Base-by-base conservation (phyloP, 75 land plant genomes). In the Sequoia sempervirens region DNA sequence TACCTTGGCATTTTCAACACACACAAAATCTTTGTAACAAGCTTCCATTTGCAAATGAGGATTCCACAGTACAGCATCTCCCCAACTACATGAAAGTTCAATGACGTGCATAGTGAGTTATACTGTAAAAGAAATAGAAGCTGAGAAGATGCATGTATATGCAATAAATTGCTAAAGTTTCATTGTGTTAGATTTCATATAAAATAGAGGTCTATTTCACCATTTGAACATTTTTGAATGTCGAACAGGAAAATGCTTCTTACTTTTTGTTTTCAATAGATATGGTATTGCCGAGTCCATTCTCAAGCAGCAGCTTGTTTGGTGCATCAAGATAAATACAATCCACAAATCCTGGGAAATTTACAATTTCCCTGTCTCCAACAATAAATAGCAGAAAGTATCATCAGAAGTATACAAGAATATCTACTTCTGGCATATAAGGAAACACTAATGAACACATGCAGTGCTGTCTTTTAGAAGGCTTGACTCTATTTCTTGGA, bases 1-100 rank as follows among this genome's bases (percentile, higher is more conserved):
- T 88, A 97, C 99, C 98, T 96, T 85, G 2, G 98, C 99, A 92
- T 97, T 97, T 85, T 97, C 99, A 81, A 97, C 99, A 79, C 99
- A 97, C 1, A 97, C 99, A 88, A 97, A 97, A 88, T 97, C 96
- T 85, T 85, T 91, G 85, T 96, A 96, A 58, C 89, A 94, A 52
- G 92, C 89, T 86, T 94, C 93, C 96, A 96, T 94, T 68, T 90
- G 89, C 89, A 94, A 41, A 84, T 97, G 87, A 76, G 99, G 99
- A 83, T 97, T 97, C 99, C 99, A 97, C 37, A 97, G 85, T n/a
- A 97, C 99, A 53, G 92, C 91, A 87, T 97, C 99, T 84, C 95
- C 84, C 99, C 99, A 97, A 81, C 99, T 97, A 88, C 85, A 86
- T 13, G 80, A 75, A 74, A 4, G 37, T 50, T 81, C 75, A 43